Evolutionary conservation across 345 rosid genomes (phyloP), one percentile per base, ranked within the genome.

Genomic region (Citrus maxima): DNA sequence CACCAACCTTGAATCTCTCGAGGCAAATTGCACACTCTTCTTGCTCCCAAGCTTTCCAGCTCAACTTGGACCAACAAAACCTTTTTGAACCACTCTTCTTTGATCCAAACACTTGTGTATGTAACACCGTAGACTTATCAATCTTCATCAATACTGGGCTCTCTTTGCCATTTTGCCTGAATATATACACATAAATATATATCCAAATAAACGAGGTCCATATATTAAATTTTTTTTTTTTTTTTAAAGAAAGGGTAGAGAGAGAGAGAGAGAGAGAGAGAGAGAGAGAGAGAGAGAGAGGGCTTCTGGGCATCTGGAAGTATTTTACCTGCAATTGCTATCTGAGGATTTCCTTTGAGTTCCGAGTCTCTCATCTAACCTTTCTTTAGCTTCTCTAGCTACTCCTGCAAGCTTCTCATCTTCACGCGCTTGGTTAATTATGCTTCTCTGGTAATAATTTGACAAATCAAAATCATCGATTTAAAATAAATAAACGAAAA

Each of bases 321-420:
- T 46, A 13, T 13, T 46, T 18, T 16, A 54, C 58, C 22, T 87
- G 90, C 92, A 86, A 76, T 37, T 83, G 77, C 77, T 27, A 16
- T 77, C 86, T 79, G 88, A 81, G 75, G 89, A 79, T 70, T 51
- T 87, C 49, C 86, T 72, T 24, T 84, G 88, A 66, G 80, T 78
- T 84, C 88, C 86, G 14, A 96, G 84, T 85, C 88, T 84, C 83
- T 80, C 89, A 75, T 94, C 89, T 5, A 96, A 74, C 78, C 98
- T 90, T 78, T 93, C 89, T 83, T 90, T 96, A 16, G 99, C 99
- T 80, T 91, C 92, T 86, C 94, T 86, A 2, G 92, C 98, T 32
- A 62, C 82, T 76, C 80, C 91, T 63, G 87, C 93, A 6, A 94
- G 94, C 79, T 87, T 90, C 84, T 86, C 89, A 59, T 87, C 91